These are phyloP conservation scores for Serendipita sp. DNA, from an alignment of 768 basidiomycete genomes.

Conservation along the genomic window DNA sequence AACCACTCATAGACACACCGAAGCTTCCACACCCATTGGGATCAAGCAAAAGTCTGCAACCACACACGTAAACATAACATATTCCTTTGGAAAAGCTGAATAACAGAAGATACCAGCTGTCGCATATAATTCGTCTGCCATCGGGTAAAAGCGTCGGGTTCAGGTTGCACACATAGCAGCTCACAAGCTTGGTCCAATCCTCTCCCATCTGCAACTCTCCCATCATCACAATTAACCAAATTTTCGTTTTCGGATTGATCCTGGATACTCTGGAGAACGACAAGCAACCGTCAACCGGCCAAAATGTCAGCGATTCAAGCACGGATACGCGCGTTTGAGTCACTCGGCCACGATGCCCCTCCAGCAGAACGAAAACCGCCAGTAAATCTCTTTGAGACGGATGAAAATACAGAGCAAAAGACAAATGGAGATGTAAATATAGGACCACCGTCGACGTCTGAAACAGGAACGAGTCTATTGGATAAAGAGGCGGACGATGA, in stretches of 20 bases:
- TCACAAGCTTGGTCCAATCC: no score
- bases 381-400: not conserved
- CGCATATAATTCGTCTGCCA: slow-evolving; percentile 44
- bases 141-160: not conserved
- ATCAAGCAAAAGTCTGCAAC: slow-evolving; percentile 70
- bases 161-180: not conserved
- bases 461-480: not conserved
- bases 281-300: not conserved
- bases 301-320: slow-evolving; percentile 4
- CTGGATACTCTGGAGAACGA: no score
- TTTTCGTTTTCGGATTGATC: no score
- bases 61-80: not conserved
- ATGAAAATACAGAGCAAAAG: not conserved
- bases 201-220: no score
- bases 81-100: slow-evolving; percentile 1
- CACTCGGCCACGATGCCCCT: not conserved
- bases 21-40: slow-evolving; percentile 67
- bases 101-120: slow-evolving; percentile 41
- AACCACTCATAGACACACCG: slow-evolving; percentile 27
- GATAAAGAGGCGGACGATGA: not conserved
- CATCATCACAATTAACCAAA: not conserved
- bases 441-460: not conserved
- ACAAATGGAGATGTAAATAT: no score
- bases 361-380: not conserved
- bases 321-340: not conserved